Evolutionary conservation across 768 basidiomycete genomes (phyloP).

Genomic region (Cubamyces sp.): DNA sequence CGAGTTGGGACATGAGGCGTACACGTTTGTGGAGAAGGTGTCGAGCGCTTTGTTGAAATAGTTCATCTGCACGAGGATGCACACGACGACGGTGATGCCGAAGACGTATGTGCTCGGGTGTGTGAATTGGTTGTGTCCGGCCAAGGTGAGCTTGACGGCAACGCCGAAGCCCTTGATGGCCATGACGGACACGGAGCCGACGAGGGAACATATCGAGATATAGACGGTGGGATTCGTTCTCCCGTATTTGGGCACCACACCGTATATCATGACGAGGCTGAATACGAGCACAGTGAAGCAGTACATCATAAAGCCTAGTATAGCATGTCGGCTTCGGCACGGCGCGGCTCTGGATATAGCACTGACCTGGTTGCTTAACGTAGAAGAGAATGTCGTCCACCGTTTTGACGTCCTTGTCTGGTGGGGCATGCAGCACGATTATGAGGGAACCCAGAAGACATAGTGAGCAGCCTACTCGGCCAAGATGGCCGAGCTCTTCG

Average conservation of each 20-base stretch:
- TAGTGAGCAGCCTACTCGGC: conserved; percentile 82
- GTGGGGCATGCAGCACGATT: conserved; percentile 95
- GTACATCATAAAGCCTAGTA: conserved; percentile 86
- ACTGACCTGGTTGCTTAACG: conserved; percentile 89
- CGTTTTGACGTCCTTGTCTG: conserved; percentile 90
- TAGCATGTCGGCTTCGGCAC: background rate
- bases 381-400: conserved; percentile 93
- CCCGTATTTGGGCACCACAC: conserved; percentile 82
- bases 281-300: conserved; percentile 84
- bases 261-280: conserved; percentile 85
- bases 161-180: conserved; percentile 98
- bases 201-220: conserved; percentile 94
- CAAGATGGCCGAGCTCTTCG: conserved; percentile 93
- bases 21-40: conserved; percentile 97
- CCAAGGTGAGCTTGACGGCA: conserved; percentile 91
- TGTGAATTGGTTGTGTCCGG: conserved; percentile 93
- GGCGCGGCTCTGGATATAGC: background rate
- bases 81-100: conserved; percentile 75
- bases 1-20: conserved; percentile 40
- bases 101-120: conserved; percentile 98
- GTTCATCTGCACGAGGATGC: conserved; percentile 93
- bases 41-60: conserved; percentile 99
- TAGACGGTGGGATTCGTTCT: conserved; percentile 89
- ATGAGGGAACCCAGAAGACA: conserved; percentile 89
- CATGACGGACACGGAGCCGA: conserved; percentile 98